Base-by-base conservation (phyloP, 352 stramenopile species). In the Phytophthora foliorum region DNA sequence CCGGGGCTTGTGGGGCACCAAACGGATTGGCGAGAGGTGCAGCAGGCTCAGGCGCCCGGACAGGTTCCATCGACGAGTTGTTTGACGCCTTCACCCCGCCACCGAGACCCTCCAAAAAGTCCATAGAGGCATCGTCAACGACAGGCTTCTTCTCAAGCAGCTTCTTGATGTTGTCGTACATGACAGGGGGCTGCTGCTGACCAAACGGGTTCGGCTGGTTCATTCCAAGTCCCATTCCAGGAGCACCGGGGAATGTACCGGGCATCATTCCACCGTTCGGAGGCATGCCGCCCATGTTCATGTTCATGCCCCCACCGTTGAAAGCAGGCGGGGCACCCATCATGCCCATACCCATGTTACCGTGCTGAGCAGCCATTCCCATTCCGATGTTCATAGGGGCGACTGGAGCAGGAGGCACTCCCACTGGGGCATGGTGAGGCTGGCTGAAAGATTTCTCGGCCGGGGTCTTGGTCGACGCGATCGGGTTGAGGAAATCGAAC, bases 161-260 rank as follows among this genome's bases (percentile, higher is more conserved):
- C 63, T 93, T 91, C 79, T 91, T 90, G 77, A 92, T 93, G 67
- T 87, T 93, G 70, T 93, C 85, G 73, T 93, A 93, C 80, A 93
- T 91, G 55, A 91, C 73, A 3, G 78, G 80, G 21, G 74, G 69
- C 41, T 82, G 77, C 48, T 72, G 77, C 44, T 82, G 54, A 21
- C 76, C 61, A 45, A 76, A 73, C 34, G 59, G 66, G 44, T 72
- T 78, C 5, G 48, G 65, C 17, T 73, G 72, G 24, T 64, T 72
- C 57, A 73, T 65, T 7, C 69, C 69, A 31, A 57, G 48, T 25
- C 39, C 63, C 57, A 73, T 76, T 69, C 41, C 68, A 63, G 57
- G 50, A 7, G 29, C 63, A 57, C 55, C 63, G n/a, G 63, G 51
- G 54, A 65, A 69, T 49, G 39, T 34, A 57, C 42, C 63, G 21